Percentiles rank a stretch among this genome's conserved stretches.
Conservation (phyloP, 371 early-diverging fungal species). For the Mucor mucedo region DNA sequence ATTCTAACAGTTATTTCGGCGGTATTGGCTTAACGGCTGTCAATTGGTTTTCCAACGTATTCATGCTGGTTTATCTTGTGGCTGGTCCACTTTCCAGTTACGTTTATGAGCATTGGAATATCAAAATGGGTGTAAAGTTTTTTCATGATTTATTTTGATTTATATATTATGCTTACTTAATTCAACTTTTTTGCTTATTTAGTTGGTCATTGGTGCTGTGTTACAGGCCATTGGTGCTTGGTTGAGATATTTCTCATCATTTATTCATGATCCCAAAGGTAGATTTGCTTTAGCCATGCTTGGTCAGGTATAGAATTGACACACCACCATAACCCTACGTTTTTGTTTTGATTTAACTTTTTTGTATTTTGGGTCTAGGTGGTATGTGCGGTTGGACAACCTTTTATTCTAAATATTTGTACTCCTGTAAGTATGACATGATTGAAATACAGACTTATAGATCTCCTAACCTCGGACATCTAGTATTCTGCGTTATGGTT, state of each 20-base stretch:
- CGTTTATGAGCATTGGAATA: conserved; percentile 55
- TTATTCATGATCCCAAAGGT: conserved; percentile 32
- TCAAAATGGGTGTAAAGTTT: conserved; percentile 48
- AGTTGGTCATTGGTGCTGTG: conserved; percentile 44
- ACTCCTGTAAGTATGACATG: conserved; percentile 43
- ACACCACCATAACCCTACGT: not conserved
- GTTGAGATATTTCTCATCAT: conserved; percentile 47
- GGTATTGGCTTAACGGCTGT: conserved; percentile 33
- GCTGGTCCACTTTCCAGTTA: conserved; percentile 58
- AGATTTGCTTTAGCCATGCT: conserved; percentile 42
- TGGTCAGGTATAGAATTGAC: conserved; percentile 40
- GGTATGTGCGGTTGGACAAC: conserved; percentile 52
- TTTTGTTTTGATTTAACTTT: not conserved
- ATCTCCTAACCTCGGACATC: not conserved
- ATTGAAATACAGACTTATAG: not conserved
- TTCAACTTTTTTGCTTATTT: not conserved
- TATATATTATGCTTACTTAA: conserved; percentile 3
- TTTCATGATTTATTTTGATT: not conserved
- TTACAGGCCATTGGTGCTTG: conserved; percentile 51
- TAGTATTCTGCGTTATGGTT: conserved; percentile 57
- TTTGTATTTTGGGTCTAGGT: conserved; percentile 16
- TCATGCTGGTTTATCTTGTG: conserved; percentile 57
- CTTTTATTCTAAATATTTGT: conserved; percentile 48
- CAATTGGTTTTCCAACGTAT: conserved; percentile 59
- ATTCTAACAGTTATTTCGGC: conserved; percentile 34